Conservation (phyloP, 129 eudicot genomes). For the Lonicera japonica region DNA sequence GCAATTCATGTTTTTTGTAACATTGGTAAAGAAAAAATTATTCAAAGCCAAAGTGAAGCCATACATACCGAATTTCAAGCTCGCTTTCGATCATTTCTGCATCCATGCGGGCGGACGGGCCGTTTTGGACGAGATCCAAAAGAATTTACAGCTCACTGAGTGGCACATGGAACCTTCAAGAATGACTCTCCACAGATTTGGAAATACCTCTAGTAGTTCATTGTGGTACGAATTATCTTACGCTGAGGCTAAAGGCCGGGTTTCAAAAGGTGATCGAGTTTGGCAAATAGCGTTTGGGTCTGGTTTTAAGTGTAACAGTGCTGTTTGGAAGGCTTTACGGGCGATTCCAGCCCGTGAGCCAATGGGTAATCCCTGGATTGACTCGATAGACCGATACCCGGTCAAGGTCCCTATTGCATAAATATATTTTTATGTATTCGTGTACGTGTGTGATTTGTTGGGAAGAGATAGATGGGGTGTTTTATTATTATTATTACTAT, state of each 20-base stretch:
- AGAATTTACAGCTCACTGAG: constrained; percentile 59
- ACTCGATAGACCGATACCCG: constrained; percentile 55
- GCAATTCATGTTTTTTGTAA: constrained; percentile 61
- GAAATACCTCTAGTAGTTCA: constrained; percentile 91
- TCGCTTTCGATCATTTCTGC: constrained; percentile 88
- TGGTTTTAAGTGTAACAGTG: constrained; percentile 91
- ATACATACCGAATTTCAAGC: constrained; percentile 77
- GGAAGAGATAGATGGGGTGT: too few species aligned
- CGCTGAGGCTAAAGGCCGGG: constrained; percentile 82
- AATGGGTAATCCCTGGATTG: constrained; percentile 67
- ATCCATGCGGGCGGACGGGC: constrained; percentile 91
- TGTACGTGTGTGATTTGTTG: too few species aligned
- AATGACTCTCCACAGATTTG: constrained; percentile 81
- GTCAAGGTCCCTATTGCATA: constrained; percentile 31
- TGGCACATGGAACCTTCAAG: constrained; percentile 91
- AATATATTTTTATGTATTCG: neutral
- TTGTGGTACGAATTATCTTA: constrained; percentile 86
- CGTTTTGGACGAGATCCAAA: constrained; percentile 67
- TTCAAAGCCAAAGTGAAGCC: constrained; percentile 71
- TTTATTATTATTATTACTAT: too few species aligned
- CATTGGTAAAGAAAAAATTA: constrained; percentile 52
- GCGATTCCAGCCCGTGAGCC: constrained; percentile 28
- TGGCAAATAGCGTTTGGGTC: constrained; percentile 98
- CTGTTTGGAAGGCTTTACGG: constrained; percentile 79
- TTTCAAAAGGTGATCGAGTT: constrained; percentile 58